phyloP scores from a whole-genome alignment of 108 stramenopile species.

The Epithemia pelagica region DNA sequence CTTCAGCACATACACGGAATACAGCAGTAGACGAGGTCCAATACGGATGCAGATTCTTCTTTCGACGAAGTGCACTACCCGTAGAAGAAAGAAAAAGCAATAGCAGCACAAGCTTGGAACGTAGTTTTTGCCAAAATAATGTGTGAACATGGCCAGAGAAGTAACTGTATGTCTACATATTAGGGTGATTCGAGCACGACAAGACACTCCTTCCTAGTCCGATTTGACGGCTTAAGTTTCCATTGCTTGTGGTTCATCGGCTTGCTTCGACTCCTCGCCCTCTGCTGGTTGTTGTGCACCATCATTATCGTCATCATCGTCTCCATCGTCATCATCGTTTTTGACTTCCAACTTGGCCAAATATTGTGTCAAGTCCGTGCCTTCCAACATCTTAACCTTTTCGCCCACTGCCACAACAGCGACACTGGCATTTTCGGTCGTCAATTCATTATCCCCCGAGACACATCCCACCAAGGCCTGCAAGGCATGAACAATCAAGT shows the following conservation, averaged over 20 bases:
- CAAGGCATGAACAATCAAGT: slow-evolving; percentile 93
- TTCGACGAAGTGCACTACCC: no score
- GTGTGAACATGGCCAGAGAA: no score
- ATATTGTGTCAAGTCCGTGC: slow-evolving; percentile 74
- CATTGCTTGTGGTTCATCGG: slow-evolving; percentile 27
- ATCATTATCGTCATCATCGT: slow-evolving; percentile 42
- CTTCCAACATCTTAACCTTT: slow-evolving; percentile 69
- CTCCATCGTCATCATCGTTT: slow-evolving; percentile 54
- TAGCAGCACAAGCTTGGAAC: no score
- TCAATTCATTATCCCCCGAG: slow-evolving; percentile 84
- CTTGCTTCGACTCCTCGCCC: slow-evolving; percentile 25
- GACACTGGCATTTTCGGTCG: slow-evolving; percentile 81
- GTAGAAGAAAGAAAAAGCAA: no score
- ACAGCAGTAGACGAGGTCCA: no score
- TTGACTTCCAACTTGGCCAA: slow-evolving; percentile 80
- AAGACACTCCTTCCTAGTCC: no score
- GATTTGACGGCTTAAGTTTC: slow-evolving; percentile 30
- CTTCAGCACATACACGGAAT: no score
- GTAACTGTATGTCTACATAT: no score
- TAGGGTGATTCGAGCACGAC: no score
- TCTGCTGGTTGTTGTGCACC: slow-evolving; percentile 17
- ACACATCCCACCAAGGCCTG: slow-evolving; percentile 92
- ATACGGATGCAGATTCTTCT: no score
- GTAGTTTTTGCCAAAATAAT: no score
- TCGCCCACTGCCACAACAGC: slow-evolving; percentile 74